phyloP scores from a whole-genome alignment of 495 filamentous ascomycete genomes.

The Podospora comata region DNA sequence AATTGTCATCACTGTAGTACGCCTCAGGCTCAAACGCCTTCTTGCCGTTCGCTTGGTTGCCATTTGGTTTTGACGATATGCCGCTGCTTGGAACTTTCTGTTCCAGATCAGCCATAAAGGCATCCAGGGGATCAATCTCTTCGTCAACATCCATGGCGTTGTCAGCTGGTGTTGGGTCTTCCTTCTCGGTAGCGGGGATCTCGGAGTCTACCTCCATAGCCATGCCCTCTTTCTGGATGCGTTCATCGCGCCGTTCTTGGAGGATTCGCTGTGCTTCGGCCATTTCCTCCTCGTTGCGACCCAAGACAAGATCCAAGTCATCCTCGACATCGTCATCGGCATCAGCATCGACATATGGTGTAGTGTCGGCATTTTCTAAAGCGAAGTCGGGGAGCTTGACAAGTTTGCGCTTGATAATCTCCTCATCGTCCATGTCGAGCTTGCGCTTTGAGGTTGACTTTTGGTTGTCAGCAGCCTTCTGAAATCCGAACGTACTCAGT shows the following conservation, averaged over 20 bases:
- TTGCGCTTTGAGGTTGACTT: slow-evolving; percentile 66
- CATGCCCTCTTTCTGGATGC: slow-evolving; percentile 48
- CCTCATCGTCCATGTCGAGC: slow-evolving; percentile 84
- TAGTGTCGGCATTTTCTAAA: slow-evolving; percentile 58
- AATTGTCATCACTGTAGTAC: slow-evolving; percentile 82
- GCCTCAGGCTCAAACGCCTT: slow-evolving; percentile 67
- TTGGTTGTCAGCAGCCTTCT: slow-evolving; percentile 60
- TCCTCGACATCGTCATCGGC: slow-evolving; percentile 60
- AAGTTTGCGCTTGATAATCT: slow-evolving; percentile 77
- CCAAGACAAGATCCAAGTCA: slow-evolving; percentile 70
- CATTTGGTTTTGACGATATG: slow-evolving; percentile 34
- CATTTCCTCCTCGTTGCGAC: slow-evolving; percentile 74
- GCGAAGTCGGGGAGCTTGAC: slow-evolving; percentile 79
- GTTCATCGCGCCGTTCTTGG: slow-evolving; percentile 50
- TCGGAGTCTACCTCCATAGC: slow-evolving; percentile 49
- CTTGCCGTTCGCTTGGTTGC: slow-evolving; percentile 37
- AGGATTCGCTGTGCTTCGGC: slow-evolving; percentile 78
- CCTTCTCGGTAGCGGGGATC: slow-evolving; percentile 24
- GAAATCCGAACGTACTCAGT: slow-evolving; percentile 80
- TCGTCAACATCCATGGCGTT: slow-evolving; percentile 59
- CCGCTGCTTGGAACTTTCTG: slow-evolving; percentile 25
- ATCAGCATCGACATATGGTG: slow-evolving; percentile 56
- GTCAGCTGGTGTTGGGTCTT: slow-evolving; percentile 31
- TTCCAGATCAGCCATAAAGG: slow-evolving; percentile 84
- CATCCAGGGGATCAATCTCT: slow-evolving; percentile 88